phyloP scores from a whole-genome alignment of 352 stramenopile genomes.

The Pythium volutum region DNA sequence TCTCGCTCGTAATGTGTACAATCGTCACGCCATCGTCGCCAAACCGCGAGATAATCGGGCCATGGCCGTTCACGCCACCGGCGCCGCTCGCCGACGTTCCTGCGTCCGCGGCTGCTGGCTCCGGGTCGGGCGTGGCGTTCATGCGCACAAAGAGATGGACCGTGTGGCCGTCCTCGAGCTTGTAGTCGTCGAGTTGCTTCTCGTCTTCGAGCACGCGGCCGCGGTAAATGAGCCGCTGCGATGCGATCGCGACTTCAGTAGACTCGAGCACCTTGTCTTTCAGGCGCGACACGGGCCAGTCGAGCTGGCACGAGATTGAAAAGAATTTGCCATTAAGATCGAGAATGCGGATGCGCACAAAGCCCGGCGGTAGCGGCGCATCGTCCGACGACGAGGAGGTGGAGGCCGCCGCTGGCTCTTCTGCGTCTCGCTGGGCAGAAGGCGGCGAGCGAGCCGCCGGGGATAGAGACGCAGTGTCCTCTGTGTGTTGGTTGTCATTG shows the following conservation, averaged over 20 bases:
- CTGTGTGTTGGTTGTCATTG: conserved; percentile 2
- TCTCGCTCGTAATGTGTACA: conserved; percentile 79
- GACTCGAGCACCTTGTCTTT: conserved; percentile 74
- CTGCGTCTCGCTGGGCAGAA: neutral
- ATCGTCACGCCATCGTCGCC: conserved; percentile 52
- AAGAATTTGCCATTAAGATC: conserved; percentile 88
- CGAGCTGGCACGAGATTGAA: conserved; percentile 56
- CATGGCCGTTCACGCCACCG: conserved; percentile 25
- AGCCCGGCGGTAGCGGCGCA: conserved; percentile 28
- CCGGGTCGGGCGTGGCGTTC: conserved; percentile 52
- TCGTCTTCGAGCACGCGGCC: conserved; percentile 87
- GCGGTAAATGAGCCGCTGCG: conserved; percentile 90
- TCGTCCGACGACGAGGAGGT: neutral
- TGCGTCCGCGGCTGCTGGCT: conserved; percentile 27
- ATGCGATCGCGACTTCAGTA: conserved; percentile 60
- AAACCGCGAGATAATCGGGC: conserved; percentile 28
- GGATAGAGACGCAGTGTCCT: neutral
- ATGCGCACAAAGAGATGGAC: conserved; percentile 89
- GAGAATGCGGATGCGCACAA: conserved; percentile 69
- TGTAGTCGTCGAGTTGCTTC: conserved; percentile 69
- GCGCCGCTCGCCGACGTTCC: neutral
- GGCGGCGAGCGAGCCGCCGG: neutral
- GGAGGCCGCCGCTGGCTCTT: neutral
- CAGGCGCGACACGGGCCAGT: conserved; percentile 61
- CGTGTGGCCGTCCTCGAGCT: conserved; percentile 89